Evolutionary conservation across 2,329 filamentous ascomycete species (phyloP), one percentile per base, ranked within the genome.

Genomic region (Fusarium sp.): DNA sequence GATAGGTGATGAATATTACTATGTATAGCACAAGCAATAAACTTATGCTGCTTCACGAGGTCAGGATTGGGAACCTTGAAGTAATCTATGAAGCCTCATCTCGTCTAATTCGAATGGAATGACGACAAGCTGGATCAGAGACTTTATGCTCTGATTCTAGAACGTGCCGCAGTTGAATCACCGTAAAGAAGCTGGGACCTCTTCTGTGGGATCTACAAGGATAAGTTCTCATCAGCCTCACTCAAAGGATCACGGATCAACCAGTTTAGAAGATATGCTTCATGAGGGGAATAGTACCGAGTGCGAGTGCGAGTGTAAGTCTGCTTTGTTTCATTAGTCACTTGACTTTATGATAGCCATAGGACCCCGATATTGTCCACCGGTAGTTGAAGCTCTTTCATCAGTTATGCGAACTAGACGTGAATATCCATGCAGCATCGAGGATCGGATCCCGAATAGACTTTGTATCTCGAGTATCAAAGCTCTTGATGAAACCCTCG

Each of bases 401-500:
- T 28, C 12, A 15, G 28, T 13, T 25, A 11, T 35, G 25, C 8
- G 23, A 60, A n/a, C 38, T 52, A 40, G 33, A 40, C 37, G 6
- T 30, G 12, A 32, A 40, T 38, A 63, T 40, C 33, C 35, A 49
- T 60, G 42, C n/a, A 47, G 12, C 23, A 33, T 23, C 16, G 19
- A 44, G 49, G 21, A 57, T 43, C 18, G 15, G 15, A 23, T 33
- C 21, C 52, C 15, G 54, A 53, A 42, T 44, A 60, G 43, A 13
- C 33, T 38, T 42, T 38, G 50, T 35, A 37, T 38, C n/a, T n/a
- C 10, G 30, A 35, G 43, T 59, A 30, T 28, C 40, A 43, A 32
- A 32, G 64, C 53, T 52, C 40, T 53, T 28, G 60, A 69, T 62
- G 65, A 64, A 61, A 70, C 71, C 47, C 44, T 56, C 46, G 32